phyloP scores from a whole-genome alignment of 371 early-diverging fungal genomes.

The Mortierella sp. region DNA sequence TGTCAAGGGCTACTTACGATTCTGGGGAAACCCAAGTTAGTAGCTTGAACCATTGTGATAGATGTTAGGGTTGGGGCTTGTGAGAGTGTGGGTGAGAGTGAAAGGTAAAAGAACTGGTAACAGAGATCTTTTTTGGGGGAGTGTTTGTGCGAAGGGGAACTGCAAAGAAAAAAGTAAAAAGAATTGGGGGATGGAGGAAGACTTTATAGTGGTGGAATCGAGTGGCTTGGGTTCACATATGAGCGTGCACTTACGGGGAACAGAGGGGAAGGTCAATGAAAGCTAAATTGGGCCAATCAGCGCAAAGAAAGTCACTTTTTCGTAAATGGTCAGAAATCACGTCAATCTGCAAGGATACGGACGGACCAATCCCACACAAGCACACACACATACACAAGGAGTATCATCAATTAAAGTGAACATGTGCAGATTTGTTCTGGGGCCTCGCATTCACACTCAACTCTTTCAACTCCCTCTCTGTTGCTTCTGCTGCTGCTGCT shows the following conservation, averaged over 20 bases:
- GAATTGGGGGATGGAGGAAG: neutral
- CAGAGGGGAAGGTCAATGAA: neutral
- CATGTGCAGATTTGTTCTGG: neutral
- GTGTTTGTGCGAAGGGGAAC: conserved; percentile 32
- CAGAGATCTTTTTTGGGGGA: conserved; percentile 47
- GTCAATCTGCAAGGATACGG: neutral
- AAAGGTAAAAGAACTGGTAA: conserved; percentile 43
- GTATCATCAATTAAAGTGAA: neutral
- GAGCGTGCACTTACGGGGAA: neutral
- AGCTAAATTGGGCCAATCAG: neutral
- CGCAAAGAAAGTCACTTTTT: neutral
- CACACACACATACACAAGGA: neutral
- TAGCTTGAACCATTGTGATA: conserved; percentile 73
- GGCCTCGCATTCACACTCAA: neutral
- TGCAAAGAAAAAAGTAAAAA: conserved; percentile 37
- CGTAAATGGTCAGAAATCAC: neutral
- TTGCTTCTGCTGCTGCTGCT: neutral
- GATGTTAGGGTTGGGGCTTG: conserved; percentile 17
- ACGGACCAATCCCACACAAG: neutral
- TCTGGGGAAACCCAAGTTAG: conserved; percentile 86
- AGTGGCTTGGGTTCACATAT: neutral
- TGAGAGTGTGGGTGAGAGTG: conserved; percentile 19
- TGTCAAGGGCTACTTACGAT: conserved; percentile 55
- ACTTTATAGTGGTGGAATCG: neutral
- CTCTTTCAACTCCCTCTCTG: too few species aligned